These are phyloP conservation scores for Geotrichum europaeum DNA, from an alignment of 1,139 yeast genomes.

Conservation along the genomic window DNA sequence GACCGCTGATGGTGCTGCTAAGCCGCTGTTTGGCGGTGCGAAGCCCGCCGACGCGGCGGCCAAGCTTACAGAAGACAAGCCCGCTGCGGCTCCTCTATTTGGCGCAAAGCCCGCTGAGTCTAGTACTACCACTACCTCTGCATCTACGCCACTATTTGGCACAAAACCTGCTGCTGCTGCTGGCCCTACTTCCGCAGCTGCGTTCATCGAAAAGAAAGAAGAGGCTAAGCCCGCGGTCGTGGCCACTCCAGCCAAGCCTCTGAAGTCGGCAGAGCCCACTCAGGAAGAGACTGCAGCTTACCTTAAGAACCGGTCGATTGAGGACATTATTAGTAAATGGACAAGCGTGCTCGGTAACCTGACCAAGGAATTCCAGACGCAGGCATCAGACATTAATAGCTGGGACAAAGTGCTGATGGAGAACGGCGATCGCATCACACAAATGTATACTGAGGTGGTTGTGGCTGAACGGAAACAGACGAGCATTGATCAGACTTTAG, in stretches of 20 bases:
- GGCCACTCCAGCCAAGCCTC: conserved; percentile 46
- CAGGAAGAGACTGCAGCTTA: conserved; percentile 52
- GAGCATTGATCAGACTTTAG: conserved; percentile 79
- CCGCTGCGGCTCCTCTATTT: conserved; percentile 21
- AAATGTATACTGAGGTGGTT: conserved; percentile 68
- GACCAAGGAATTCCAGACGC: conserved; percentile 67
- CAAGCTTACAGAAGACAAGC: conserved; percentile 25
- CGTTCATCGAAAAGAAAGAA: conserved; percentile 6
- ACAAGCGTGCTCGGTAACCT: conserved; percentile 74
- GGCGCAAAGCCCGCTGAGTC: conserved; percentile 14
- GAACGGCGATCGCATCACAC: conserved; percentile 80
- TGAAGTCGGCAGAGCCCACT: conserved; percentile 29
- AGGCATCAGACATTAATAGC: conserved; percentile 64
- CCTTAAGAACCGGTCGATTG: conserved; percentile 83
- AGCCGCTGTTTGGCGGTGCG: conserved; percentile 22
- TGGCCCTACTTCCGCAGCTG: conserved; percentile 11
- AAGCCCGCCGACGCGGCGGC: conserved; percentile 16
- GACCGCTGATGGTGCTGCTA: conserved; percentile 24
- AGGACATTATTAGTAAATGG: conserved; percentile 91
- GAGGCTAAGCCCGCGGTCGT: conserved; percentile 7
- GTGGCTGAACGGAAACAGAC: conserved; percentile 81
- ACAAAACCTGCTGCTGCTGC: conserved; percentile 13
- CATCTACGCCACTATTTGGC: conserved; percentile 36
- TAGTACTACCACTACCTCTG: conserved; percentile 21
- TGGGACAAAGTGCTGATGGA: conserved; percentile 84